Evolutionary conservation across 768 basidiomycete genomes (phyloP).

Genomic region (Auricularia sp.): DNA sequence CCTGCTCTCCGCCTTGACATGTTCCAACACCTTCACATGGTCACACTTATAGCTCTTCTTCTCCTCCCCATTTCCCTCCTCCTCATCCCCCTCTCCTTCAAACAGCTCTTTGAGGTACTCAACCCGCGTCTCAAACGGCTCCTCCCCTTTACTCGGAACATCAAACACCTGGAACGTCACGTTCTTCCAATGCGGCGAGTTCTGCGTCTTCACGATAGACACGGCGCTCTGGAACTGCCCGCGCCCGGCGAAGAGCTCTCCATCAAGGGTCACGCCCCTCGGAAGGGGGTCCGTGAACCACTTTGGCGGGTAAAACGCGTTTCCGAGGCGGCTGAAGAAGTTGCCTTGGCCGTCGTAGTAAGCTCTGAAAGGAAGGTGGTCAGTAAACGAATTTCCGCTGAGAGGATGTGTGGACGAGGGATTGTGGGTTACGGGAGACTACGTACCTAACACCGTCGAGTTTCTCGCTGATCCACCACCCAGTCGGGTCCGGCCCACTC

Average conservation of each 20-base stretch:
- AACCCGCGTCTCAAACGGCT: conserved; percentile 43
- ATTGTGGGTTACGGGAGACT: too few species aligned
- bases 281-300: too few species aligned
- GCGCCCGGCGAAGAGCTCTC: conserved; percentile 45
- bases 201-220: conserved; percentile 47
- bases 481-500: conserved; percentile 41
- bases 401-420: too few species aligned
- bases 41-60: conserved; percentile 26
- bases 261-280: too few species aligned
- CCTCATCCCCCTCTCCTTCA: conserved; percentile 36
- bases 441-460: conserved; percentile 48
- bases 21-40: conserved; percentile 36
- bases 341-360: conserved; percentile 44
- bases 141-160: conserved; percentile 38
- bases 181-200: conserved; percentile 45
- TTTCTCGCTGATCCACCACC: conserved; percentile 56
- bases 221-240: conserved; percentile 47
- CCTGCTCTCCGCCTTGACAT: conserved; percentile 32
- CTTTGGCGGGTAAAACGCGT: conserved; percentile 44
- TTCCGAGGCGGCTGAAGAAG: conserved; percentile 46
- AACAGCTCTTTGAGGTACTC: conserved; percentile 26
- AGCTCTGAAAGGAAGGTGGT: conserved; percentile 21
- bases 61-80: too few species aligned
- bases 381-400: too few species aligned
- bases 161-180: conserved; percentile 54